Base-by-base conservation (phyloP, 2,329 filamentous ascomycete genomes). In the Pseudocercospora macadamiae region DNA sequence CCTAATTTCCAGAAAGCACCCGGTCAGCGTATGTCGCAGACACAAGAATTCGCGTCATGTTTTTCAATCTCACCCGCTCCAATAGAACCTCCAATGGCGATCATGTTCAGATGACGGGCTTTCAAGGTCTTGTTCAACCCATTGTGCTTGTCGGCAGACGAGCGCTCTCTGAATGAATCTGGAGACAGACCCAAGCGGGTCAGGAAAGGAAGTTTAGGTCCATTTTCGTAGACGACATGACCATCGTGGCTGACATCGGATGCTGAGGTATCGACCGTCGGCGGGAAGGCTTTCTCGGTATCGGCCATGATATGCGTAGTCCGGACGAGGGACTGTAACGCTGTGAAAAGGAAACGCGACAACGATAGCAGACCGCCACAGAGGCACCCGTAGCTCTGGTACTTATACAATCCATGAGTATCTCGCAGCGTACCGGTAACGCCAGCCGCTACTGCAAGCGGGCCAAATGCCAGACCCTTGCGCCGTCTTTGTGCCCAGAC, bases 81-180 rank as follows among this genome's bases (percentile, higher is more conserved):
- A 54, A 83, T 81, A 19, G 67, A 68, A 4, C 68, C 70, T 39
- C 70, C 70, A 58, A 72, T 73, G 37, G 70, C 70, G 53, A 72
- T 73, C 70, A 73, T 72, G 55, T 71, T 66, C 57, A 73, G 51
- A 57, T 72, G 70, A 4, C 70, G 59, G 21, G 59, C 54, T 57
- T 71, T 70, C 59, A 70, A 49, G 12, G 68, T 70, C 64, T 71
- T 65, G 65, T 72, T 72, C 36, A 72, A 61, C 58, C 70, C 68
- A 52, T 70, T 70, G 63, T 70, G 66, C 61, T 68, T 66, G 65
- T 73, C 70, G 30, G 61, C 63, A 10, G 67, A 55, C 1, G 65
- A 68, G 16, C 71, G 64, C 10, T 63, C 63, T 58, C 59, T 63
- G 66, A 73, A 73, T 0, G 68, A 71, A 6, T 68, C 66, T 2